Conservation (phyloP, 2,329 filamentous ascomycete genomes). For the Trichoderma simmonsii region DNA sequence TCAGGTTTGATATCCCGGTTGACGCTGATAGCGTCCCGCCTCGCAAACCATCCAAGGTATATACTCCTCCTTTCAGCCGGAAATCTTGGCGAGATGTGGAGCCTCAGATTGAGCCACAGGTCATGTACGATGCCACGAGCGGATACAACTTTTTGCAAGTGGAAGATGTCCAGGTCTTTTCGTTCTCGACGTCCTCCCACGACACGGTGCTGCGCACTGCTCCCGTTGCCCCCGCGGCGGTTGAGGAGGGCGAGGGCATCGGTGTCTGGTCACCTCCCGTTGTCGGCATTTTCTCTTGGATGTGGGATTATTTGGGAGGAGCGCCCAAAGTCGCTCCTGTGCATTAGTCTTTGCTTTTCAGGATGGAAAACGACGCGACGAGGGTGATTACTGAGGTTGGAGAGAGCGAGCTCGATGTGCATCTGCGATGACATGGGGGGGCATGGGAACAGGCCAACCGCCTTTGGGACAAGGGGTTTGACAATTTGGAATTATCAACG, state of each 20-base stretch:
- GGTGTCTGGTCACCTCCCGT: slow-evolving; percentile 17
- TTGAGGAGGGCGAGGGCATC: slow-evolving; percentile 16
- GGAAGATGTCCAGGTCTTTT: slow-evolving; percentile 18
- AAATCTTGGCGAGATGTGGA: slow-evolving; percentile 16
- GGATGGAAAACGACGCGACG: not conserved
- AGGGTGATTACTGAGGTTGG: not conserved
- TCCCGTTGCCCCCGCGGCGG: not conserved
- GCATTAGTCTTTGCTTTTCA: not conserved
- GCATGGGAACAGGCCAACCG: not conserved
- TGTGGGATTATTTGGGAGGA: slow-evolving; percentile 17
- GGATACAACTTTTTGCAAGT: slow-evolving; percentile 18
- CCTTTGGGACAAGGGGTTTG: not conserved
- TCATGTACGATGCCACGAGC: slow-evolving; percentile 14
- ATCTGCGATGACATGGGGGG: not conserved
- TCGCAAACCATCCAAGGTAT: slow-evolving; percentile 13
- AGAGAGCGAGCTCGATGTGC: not conserved
- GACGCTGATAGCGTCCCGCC: slow-evolving; percentile 6
- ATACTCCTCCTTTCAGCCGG: slow-evolving; percentile 10
- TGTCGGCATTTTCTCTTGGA: slow-evolving; percentile 18
- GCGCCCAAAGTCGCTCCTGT: slow-evolving; percentile 1
- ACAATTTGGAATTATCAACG: not conserved
- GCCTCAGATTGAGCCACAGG: slow-evolving; percentile 16
- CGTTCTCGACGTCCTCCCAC: slow-evolving; percentile 12
- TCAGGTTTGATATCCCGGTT: not conserved
- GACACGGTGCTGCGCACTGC: slow-evolving; percentile 6